These are phyloP conservation scores for Pythium angustatum DNA, from an alignment of 352 stramenopile genomes.

Conservation along the genomic window DNA sequence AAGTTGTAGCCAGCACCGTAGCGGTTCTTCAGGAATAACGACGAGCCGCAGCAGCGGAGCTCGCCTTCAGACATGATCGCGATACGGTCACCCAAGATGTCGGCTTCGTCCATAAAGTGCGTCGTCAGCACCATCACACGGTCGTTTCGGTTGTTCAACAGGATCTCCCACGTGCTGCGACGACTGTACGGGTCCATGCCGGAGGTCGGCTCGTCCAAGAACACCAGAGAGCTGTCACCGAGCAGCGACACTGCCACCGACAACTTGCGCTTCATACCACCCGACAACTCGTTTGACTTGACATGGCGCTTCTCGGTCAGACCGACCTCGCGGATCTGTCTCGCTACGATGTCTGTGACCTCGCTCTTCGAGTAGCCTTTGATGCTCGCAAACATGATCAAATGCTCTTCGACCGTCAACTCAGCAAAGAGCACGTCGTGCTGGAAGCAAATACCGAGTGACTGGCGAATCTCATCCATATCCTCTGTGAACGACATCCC, in stretches of 20 bases:
- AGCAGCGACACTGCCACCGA: conserved; percentile 89
- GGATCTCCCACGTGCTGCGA: conserved; percentile 88
- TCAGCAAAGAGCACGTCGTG: conserved; percentile 83
- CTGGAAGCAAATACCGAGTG: conserved; percentile 82
- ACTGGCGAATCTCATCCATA: conserved; percentile 68
- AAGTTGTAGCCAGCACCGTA: conserved; percentile 76
- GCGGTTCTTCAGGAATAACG: conserved; percentile 74
- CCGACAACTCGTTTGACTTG: conserved; percentile 59
- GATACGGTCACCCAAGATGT: conserved; percentile 79
- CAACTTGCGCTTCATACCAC: conserved; percentile 92
- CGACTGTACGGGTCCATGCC: conserved; percentile 97
- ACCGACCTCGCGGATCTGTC: conserved; percentile 59
- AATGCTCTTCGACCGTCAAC: conserved; percentile 78
- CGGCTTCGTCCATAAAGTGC: conserved; percentile 94
- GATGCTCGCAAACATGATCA: conserved; percentile 68
- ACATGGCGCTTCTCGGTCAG: conserved; percentile 61
- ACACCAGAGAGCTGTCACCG: conserved; percentile 80
- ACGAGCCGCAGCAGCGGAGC: conserved; percentile 68
- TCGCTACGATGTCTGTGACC: conserved; percentile 33
- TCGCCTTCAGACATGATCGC: conserved; percentile 80
- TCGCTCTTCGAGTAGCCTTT: conserved; percentile 49
- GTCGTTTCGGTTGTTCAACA: conserved; percentile 47
- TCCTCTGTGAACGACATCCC: conserved; percentile 74
- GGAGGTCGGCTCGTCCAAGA: conserved; percentile 91
- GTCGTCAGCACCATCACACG: conserved; percentile 88